Base-by-base conservation (phyloP, 179 eudicot genomes). In the Silene vulgaris region DNA sequence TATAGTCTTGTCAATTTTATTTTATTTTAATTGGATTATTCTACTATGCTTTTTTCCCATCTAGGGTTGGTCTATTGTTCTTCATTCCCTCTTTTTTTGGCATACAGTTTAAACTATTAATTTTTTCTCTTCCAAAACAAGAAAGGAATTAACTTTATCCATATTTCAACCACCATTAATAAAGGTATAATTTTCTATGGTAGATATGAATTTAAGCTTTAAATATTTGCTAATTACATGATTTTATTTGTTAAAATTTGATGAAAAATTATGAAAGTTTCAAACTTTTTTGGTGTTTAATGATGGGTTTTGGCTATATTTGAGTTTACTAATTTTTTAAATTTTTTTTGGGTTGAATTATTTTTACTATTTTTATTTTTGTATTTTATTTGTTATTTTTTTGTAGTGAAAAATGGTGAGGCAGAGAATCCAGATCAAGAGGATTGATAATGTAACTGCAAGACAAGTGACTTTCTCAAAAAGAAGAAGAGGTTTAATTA, bases 381-480 rank as follows among this genome's bases (percentile, higher is more conserved):
- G 26, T 12, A 5, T 35, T 35, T 35, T 32, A 5, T 35, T 5
- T 35, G 8, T 19, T 67, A 23, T 19, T 76, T 8, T 2, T 52
- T 12, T 69, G 30, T 21, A 69, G 72, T 32, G 71, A 20, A 57
- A 78, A 61, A 82, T 82, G 81, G 79, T 61, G 76, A 75, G 84
- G 17, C 84, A 82, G 61, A 78, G 76, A 67, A 82, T 78, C 11
- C 79, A 82, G 79, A 82, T 82, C 72, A 78, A 82, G 81, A 82
- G 72, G 81, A 78, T 82, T 14, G 84, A 82, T 28, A 82, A 82
- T 78, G 40, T 82, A 52, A 78, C 84, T 0, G 79, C 82, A 26
- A 75, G 84, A 32, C 84, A 78, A 75, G 84, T 82, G 3, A 82
- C 81, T 1, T 81, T 77, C 37, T 81, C 84, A 1, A 77, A 81